Percentiles rank a stretch among this genome's conserved stretches.
Conservation (phyloP, 129 eudicot genomes). For the Rutidosis leptorrhynchoides region DNA sequence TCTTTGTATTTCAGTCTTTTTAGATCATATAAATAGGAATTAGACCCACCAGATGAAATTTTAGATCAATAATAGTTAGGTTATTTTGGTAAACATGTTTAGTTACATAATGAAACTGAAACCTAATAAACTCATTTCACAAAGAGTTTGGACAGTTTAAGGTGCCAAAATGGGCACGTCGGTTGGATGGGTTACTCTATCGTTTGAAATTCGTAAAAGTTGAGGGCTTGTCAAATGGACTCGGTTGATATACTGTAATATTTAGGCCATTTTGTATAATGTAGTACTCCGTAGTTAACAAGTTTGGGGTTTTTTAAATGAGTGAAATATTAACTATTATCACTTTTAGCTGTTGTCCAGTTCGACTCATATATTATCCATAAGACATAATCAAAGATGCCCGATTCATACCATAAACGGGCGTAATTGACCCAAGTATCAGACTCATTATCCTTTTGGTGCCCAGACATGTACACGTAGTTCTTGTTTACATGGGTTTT, state of each 20-base stretch:
- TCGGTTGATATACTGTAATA: background rate
- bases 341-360: background rate
- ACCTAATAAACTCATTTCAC: background rate
- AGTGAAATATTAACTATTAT: background rate
- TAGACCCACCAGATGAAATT: background rate
- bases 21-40: background rate
- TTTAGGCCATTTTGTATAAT: background rate
- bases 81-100: background rate
- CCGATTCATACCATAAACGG: background rate
- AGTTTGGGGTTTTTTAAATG: background rate
- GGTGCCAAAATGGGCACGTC: background rate
- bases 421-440: background rate
- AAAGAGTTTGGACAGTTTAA: background rate
- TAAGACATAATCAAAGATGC: background rate
- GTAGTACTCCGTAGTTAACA: too few species aligned
- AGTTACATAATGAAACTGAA: background rate
- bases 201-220: background rate
- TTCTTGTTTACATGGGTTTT: background rate
- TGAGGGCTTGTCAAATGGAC: background rate
- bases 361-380: background rate
- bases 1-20: background rate
- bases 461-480: background rate
- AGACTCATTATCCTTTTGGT: background rate
- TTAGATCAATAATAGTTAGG: background rate
- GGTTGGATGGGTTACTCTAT: background rate